These are phyloP conservation scores for Telopea speciosissima DNA, from an alignment of 177 flowering plant genomes.

Conservation along the genomic window DNA sequence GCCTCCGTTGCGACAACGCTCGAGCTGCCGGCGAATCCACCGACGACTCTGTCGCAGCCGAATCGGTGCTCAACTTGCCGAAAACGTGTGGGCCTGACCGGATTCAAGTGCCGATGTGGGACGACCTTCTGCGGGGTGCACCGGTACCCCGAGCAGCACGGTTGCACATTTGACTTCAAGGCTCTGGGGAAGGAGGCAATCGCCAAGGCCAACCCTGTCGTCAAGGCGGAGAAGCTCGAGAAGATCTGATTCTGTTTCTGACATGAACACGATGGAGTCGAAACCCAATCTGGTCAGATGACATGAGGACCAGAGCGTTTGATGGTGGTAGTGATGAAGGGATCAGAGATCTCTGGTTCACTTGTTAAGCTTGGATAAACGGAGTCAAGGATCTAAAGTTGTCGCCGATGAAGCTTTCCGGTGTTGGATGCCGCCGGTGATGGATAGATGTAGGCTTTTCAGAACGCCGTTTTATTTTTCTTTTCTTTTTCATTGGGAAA, in stretches of 20 bases:
- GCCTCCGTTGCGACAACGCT: no score
- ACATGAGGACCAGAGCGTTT: neutral
- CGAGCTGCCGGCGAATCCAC: neutral
- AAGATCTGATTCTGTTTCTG: neutral
- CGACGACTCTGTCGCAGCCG: neutral
- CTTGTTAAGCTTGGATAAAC: neutral
- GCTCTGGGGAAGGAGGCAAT: neutral
- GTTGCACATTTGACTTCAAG: slow-evolving; percentile 35
- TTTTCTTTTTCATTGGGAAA: no score
- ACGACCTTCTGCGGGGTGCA: slow-evolving; percentile 45
- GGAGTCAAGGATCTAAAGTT: neutral
- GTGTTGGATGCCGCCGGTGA: neutral
- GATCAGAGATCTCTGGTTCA: neutral
- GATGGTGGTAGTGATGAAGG: neutral
- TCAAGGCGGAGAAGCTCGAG: neutral
- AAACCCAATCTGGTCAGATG: neutral
- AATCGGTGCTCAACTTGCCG: slow-evolving; percentile 20
- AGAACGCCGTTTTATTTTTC: no score
- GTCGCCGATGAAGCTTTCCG: neutral
- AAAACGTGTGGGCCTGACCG: slow-evolving; percentile 18
- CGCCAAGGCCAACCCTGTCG: neutral
- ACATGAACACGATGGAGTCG: no score
- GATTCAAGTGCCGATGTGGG: slow-evolving; percentile 55
- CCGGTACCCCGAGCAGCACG: slow-evolving; percentile 61
- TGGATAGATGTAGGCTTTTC: neutral